A percentile compares a stretch with the other conserved stretches of the same genome.
These are phyloP conservation scores for Paramecium pentaurelia DNA, from an alignment of 73 alveolate genomes.

Conservation along the genomic window DNA sequence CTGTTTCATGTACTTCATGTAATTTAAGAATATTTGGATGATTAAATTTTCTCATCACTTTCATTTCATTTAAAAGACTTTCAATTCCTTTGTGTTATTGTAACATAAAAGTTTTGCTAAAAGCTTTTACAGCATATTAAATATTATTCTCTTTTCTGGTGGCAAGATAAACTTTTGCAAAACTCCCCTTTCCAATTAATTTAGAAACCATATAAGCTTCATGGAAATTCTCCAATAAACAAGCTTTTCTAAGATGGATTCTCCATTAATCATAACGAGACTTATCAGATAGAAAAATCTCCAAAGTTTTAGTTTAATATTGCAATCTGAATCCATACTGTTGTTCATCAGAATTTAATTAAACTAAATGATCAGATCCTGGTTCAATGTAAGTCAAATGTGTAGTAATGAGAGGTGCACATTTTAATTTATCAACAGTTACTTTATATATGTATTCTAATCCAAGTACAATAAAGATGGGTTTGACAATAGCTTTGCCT, in stretches of 20 bases:
- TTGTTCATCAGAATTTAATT: conserved; percentile 11
- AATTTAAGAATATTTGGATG: conserved; percentile 66
- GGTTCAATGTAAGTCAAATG: conserved; percentile 11
- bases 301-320: conserved; percentile 4
- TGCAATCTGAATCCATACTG: conserved; percentile 48
- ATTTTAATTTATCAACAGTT: neutral
- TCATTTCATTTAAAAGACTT: conserved; percentile 63
- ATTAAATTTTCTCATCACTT: conserved; percentile 62
- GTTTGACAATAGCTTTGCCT: neutral
- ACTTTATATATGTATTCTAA: conserved; percentile 12
- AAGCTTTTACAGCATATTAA: conserved; percentile 65
- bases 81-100: conserved; percentile 44
- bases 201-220: conserved; percentile 38
- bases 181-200: conserved; percentile 68
- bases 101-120: conserved; percentile 47
- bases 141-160: conserved; percentile 52
- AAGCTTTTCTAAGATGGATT: neutral
- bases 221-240: neutral
- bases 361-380: conserved; percentile 33
- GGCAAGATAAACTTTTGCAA: conserved; percentile 72
- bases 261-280: conserved; percentile 34
- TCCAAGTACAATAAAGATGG: neutral
- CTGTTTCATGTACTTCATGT: conserved; percentile 66
- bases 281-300: conserved; percentile 39
- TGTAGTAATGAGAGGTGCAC: neutral